Conservation (phyloP, 2,329 filamentous ascomycete species). For the Apiospora kogelbergensis region DNA sequence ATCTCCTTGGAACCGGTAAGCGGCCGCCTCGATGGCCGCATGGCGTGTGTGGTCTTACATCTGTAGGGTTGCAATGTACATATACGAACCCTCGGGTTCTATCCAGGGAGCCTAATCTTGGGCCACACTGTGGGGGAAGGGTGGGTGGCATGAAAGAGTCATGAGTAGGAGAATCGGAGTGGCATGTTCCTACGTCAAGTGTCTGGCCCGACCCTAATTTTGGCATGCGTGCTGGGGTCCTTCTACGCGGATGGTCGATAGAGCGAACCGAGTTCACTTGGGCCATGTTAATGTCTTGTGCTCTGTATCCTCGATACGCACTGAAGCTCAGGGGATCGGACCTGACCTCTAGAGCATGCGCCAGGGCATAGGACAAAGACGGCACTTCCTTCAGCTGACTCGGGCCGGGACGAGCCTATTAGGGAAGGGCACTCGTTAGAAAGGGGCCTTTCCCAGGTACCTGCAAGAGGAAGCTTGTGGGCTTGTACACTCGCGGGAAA, state of each 20-base stretch:
- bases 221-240: not conserved
- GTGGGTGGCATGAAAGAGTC: not conserved
- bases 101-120: not conserved
- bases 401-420: not conserved
- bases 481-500: not conserved
- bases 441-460: not conserved
- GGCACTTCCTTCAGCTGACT: not conserved
- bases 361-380: not conserved
- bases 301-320: not conserved
- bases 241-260: not conserved
- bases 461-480: not conserved
- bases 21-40: not conserved
- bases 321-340: not conserved
- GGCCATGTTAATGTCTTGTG: not conserved
- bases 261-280: not conserved
- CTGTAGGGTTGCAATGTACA: not conserved
- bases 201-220: not conserved
- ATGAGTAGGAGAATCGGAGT: not conserved
- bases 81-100: not conserved
- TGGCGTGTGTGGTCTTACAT: not conserved
- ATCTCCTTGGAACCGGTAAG: not conserved
- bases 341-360: not conserved
- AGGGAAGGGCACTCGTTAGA: not conserved
- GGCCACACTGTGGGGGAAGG: not conserved
- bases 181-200: not conserved